phyloP scores from a whole-genome alignment of 345 rosid species.

The Viola odorata region DNA sequence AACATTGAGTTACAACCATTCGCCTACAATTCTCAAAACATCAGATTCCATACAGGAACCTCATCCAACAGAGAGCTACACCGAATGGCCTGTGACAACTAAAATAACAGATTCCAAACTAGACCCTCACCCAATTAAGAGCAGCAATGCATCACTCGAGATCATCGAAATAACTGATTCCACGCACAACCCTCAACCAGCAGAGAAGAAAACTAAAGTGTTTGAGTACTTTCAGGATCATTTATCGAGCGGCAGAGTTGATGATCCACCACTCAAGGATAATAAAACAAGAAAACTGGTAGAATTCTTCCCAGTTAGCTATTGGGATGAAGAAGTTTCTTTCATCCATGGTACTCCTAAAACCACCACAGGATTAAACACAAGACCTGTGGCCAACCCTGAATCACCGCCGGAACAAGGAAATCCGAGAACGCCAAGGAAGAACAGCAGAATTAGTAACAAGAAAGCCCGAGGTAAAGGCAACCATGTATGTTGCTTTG shows the following conservation, averaged over 20 bases:
- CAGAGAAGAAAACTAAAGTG: not conserved
- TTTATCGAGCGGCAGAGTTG: conserved; percentile 8
- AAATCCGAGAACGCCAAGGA: not conserved
- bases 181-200: not conserved
- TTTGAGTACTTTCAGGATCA: conserved; percentile 4
- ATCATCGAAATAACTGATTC: not conserved
- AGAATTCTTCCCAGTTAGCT: conserved; percentile 13
- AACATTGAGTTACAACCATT: no score
- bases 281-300: conserved; percentile 7
- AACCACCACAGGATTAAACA: not conserved
- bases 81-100: not conserved
- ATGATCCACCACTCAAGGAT: not conserved
- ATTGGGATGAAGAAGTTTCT: conserved; percentile 1
- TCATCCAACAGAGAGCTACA: not conserved
- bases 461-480: not conserved
- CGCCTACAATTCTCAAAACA: no score
- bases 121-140: no score
- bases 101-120: not conserved
- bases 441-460: not conserved
- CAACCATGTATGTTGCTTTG: no score
- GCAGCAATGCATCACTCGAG: no score
- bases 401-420: not conserved
- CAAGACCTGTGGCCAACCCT: not conserved
- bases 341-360: not conserved
- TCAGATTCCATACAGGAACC: no score